phyloP scores from a whole-genome alignment of 129 eudicot genomes.

The Flaveria brownii region DNA sequence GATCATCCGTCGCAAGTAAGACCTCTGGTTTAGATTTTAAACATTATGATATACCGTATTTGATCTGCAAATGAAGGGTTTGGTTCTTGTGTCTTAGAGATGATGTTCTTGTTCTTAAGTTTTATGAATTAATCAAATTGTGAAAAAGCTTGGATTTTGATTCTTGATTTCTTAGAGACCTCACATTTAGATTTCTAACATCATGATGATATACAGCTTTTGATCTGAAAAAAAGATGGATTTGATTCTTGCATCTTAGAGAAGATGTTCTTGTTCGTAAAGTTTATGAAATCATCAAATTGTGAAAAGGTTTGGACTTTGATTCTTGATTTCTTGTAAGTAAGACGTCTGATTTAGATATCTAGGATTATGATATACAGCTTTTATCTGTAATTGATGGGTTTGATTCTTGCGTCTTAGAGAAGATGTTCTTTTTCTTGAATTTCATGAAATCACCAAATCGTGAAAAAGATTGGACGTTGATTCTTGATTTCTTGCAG shows the following conservation, averaged over 20 bases:
- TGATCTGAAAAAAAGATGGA: neutral
- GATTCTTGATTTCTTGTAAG: no score
- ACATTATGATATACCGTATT: neutral
- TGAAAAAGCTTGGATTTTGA: neutral
- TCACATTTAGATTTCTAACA: neutral
- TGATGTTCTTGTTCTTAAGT: neutral
- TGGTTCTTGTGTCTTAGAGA: neutral
- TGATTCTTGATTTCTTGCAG: constrained; percentile 38
- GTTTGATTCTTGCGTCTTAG: neutral
- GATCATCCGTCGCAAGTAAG: constrained; percentile 84
- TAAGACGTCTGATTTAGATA: no score
- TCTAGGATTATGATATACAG: neutral
- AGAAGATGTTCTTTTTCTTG: neutral
- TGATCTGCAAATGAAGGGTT: neutral
- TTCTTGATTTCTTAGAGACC: neutral
- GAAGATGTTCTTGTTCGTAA: no score
- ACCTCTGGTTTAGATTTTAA: neutral
- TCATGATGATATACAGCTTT: neutral
- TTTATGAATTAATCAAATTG: neutral
- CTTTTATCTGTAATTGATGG: neutral
- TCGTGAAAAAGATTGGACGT: no score
- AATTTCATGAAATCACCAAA: neutral
- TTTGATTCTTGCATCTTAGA: neutral
- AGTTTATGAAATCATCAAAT: no score
- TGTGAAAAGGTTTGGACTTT: no score